phyloP scores from a whole-genome alignment of 1,139 yeast genomes.

The Sugiyamaella grinbergsii region DNA sequence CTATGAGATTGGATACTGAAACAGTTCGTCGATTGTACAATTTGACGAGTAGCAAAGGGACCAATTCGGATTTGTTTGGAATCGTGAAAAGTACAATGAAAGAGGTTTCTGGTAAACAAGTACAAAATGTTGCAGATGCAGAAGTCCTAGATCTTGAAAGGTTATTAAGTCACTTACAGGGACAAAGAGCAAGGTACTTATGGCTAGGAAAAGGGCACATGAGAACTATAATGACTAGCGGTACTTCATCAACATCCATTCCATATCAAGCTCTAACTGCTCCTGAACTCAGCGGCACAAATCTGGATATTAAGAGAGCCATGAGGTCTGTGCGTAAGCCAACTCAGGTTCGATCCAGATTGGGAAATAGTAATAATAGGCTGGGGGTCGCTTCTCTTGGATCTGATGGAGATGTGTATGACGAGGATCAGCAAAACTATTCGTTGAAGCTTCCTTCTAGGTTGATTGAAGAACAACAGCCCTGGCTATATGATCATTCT shows the following conservation, averaged over 20 bases:
- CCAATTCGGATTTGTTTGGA: slow-evolving; percentile 57
- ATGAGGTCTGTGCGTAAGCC: slow-evolving; percentile 30
- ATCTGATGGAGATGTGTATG: slow-evolving; percentile 7
- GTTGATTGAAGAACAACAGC: slow-evolving; percentile 17
- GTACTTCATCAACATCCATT: slow-evolving; percentile 28
- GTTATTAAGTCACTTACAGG: slow-evolving; percentile 48
- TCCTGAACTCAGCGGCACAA: slow-evolving; percentile 19
- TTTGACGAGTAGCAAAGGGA: slow-evolving; percentile 54
- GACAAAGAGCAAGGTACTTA: slow-evolving; percentile 51
- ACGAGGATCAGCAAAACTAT: slow-evolving; percentile 11
- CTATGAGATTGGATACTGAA: slow-evolving; percentile 61
- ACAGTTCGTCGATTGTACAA: slow-evolving; percentile 64
- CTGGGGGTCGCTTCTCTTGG: slow-evolving; percentile 5
- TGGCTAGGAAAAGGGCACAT: slow-evolving; percentile 52
- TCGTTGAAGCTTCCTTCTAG: slow-evolving; percentile 2
- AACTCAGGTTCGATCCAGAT: slow-evolving; percentile 12
- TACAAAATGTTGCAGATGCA: slow-evolving; percentile 49
- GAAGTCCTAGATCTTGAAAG: slow-evolving; percentile 54
- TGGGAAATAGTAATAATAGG: not conserved
- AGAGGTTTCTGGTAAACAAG: slow-evolving; percentile 55
- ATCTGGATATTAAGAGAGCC: slow-evolving; percentile 30
- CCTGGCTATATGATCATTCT: slow-evolving; percentile 21
- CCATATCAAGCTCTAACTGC: slow-evolving; percentile 32
- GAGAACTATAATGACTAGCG: slow-evolving; percentile 14
- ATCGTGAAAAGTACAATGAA: slow-evolving; percentile 74